Conservation (phyloP, 768 basidiomycete genomes). For the Collybia mongolica region DNA sequence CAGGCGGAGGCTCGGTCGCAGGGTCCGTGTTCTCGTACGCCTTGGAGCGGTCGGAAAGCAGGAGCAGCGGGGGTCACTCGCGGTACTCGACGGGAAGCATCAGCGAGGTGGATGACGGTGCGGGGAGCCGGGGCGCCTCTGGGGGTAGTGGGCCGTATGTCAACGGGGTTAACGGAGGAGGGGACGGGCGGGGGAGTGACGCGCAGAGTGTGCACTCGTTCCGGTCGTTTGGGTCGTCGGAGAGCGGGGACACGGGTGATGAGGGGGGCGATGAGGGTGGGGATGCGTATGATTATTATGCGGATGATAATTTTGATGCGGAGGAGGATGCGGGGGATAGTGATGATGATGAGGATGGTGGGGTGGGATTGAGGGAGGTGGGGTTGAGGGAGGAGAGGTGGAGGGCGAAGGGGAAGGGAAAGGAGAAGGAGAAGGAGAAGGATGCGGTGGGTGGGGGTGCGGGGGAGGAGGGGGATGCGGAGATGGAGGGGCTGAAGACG, state of each 20-base stretch:
- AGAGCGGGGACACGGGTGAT: slow-evolving; percentile 1
- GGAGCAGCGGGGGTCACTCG: slow-evolving; percentile 16
- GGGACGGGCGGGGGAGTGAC: slow-evolving; percentile 6
- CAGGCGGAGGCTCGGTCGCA: slow-evolving; percentile 20
- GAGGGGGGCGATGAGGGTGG: slow-evolving; percentile 6
- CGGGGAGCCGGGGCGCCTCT: background rate
- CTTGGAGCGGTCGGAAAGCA: slow-evolving; percentile 3
- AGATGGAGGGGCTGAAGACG: slow-evolving; percentile 1
- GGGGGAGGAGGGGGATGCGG: slow-evolving; percentile 13
- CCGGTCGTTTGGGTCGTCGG: background rate
- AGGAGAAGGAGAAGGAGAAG: slow-evolving; percentile 17
- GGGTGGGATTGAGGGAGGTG: slow-evolving; percentile 29
- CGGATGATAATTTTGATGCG: slow-evolving; percentile 19
- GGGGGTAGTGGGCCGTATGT: background rate
- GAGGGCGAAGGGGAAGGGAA: slow-evolving; percentile 24
- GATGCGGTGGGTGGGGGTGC: slow-evolving; percentile 13
- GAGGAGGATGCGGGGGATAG: slow-evolving; percentile 4
- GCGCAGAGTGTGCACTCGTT: slow-evolving; percentile 2
- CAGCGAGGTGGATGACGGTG: slow-evolving; percentile 8
- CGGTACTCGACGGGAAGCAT: slow-evolving; percentile 10
- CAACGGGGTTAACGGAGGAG: slow-evolving; percentile 4
- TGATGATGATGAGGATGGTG: slow-evolving; percentile 18
- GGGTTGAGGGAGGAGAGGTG: slow-evolving; percentile 22
- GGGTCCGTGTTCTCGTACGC: slow-evolving; percentile 1
- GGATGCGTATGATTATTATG: slow-evolving; percentile 17